Conservation (phyloP, 2,329 filamentous ascomycete species). For the Endocalyx cinctus region DNA sequence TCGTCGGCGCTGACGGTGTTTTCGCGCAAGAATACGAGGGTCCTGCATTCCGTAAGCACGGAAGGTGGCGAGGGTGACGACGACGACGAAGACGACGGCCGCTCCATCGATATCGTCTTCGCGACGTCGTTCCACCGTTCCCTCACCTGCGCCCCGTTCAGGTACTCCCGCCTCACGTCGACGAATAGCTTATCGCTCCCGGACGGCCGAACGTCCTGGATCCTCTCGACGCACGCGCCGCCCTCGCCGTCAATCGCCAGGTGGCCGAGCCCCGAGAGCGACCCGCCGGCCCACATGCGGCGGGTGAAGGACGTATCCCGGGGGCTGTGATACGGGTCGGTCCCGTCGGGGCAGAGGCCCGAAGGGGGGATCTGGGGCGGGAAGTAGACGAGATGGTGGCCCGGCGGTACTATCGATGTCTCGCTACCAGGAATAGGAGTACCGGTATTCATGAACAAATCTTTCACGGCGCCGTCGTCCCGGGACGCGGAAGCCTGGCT, state of each 20-base stretch:
- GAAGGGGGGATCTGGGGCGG: constrained; percentile 61
- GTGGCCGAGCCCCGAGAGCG: constrained; percentile 47
- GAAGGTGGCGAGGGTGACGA: too few relatives aligned
- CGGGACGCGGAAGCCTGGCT: not conserved
- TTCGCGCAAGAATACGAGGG: constrained; percentile 49
- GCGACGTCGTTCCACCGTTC: too few relatives aligned
- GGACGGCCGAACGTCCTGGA: constrained; percentile 34
- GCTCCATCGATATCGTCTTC: not conserved
- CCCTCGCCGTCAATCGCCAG: constrained; percentile 35
- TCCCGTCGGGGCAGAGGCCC: constrained; percentile 73
- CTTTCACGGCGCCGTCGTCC: not conserved
- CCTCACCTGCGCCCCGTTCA: too few relatives aligned
- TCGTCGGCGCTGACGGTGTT: too few relatives aligned
- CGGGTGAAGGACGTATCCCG: constrained; percentile 63
- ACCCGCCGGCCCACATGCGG: constrained; percentile 86
- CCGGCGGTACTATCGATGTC: constrained; percentile 48
- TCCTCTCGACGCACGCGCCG: constrained; percentile 41
- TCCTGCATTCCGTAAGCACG: constrained; percentile 43
- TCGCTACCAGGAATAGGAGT: too few relatives aligned
- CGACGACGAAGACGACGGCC: constrained; percentile 2
- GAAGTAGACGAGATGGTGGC: constrained; percentile 86
- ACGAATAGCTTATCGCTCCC: constrained; percentile 44
- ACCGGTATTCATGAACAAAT: too few relatives aligned
- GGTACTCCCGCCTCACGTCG: constrained; percentile 44
- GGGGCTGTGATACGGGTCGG: constrained; percentile 74